Evolutionary conservation across 495 filamentous ascomycete genomes (phyloP).

Genomic region (Penicillium bialowiezense): DNA sequence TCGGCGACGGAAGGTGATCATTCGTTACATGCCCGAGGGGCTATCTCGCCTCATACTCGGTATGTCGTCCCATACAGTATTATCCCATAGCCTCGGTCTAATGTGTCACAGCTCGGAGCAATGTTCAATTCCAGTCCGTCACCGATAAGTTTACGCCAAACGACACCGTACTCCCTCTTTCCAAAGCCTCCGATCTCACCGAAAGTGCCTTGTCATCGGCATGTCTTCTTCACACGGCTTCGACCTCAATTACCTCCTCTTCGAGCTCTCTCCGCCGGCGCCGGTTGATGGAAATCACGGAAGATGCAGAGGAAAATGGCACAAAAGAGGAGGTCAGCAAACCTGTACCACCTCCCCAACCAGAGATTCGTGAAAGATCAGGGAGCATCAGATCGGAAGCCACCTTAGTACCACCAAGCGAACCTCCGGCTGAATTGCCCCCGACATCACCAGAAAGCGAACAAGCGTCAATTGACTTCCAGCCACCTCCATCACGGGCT

Average conservation of each 20-base stretch:
- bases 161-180: conserved; percentile 76
- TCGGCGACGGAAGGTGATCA: conserved; percentile 81
- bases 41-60: conserved; percentile 89
- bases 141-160: conserved; percentile 83
- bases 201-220: conserved; percentile 85
- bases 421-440: conserved; percentile 7
- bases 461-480: conserved; percentile 10
- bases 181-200: conserved; percentile 71
- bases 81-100: neutral
- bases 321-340: conserved; percentile 49
- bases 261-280: conserved; percentile 73
- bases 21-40: conserved; percentile 89
- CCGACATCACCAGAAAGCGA: conserved; percentile 20
- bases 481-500: conserved; percentile 17
- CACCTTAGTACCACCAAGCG: conserved; percentile 33
- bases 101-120: conserved; percentile 66
- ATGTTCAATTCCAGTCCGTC: conserved; percentile 90
- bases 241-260: conserved; percentile 82
- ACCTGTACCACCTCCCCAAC: conserved; percentile 6
- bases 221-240: conserved; percentile 86
- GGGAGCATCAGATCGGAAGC: conserved; percentile 40
- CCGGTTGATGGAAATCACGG: conserved; percentile 84
- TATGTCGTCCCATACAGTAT: conserved; percentile 38
- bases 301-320: conserved; percentile 67
- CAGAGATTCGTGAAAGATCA: conserved; percentile 28